phyloP scores from a whole-genome alignment of 495 filamentous ascomycete species.

The Penicillium paxilli region DNA sequence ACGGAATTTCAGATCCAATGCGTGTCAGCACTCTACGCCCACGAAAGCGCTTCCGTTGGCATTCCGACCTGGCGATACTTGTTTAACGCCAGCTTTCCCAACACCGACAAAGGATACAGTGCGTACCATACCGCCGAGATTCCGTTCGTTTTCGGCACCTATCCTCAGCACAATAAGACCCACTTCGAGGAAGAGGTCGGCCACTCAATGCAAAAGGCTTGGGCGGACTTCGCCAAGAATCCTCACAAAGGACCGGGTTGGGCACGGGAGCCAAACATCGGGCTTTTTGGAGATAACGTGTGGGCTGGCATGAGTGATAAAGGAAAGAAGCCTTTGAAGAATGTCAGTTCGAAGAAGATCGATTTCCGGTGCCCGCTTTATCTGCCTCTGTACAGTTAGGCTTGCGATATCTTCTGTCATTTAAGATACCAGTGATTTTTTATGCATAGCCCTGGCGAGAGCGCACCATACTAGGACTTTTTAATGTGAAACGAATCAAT shows the following conservation, averaged over 20 bases:
- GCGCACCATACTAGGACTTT: no score
- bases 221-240: slow-evolving; percentile 34
- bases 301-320: slow-evolving; percentile 9
- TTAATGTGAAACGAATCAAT: neutral
- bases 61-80: slow-evolving; percentile 29
- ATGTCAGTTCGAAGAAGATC: slow-evolving; percentile 5
- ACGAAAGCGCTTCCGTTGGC: slow-evolving; percentile 13
- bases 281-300: slow-evolving; percentile 16
- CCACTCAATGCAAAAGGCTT: slow-evolving; percentile 26
- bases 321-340: slow-evolving; percentile 12
- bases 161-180: slow-evolving; percentile 15
- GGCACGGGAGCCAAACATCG: slow-evolving; percentile 10
- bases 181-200: slow-evolving; percentile 21
- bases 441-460: neutral
- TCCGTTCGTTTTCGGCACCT: slow-evolving; percentile 31
- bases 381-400: neutral
- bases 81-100: slow-evolving; percentile 37
- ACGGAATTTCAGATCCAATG: slow-evolving; percentile 30
- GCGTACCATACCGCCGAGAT: slow-evolving; percentile 33
- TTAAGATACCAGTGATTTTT: neutral
- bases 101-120: slow-evolving; percentile 19
- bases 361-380: slow-evolving; percentile 9
- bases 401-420: neutral
- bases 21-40: slow-evolving; percentile 17
- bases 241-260: slow-evolving; percentile 26